Evolutionary conservation across 768 basidiomycete species (phyloP).

Genomic region (Pulveroboletus ravenelii): DNA sequence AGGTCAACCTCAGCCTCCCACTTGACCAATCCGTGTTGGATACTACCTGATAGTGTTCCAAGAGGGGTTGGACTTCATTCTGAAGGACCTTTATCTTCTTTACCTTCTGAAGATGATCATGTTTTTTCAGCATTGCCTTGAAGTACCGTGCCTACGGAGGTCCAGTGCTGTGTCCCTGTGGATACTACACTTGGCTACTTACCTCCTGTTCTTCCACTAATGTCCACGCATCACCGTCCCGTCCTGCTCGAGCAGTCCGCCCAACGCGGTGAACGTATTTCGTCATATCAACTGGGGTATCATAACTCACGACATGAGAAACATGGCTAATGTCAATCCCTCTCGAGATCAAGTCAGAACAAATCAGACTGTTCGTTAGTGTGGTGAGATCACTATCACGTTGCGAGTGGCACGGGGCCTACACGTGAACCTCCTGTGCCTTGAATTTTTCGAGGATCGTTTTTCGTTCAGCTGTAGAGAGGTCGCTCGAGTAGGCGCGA

Average conservation of each 20-base stretch:
- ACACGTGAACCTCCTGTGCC: constrained; percentile 80
- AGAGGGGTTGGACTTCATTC: constrained; percentile 52
- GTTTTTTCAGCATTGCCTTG: constrained; percentile 72
- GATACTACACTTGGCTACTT: constrained; percentile 6
- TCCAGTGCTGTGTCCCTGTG: neutral
- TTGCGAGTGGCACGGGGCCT: constrained; percentile 23
- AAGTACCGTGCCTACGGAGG: constrained; percentile 72
- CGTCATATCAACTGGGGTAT: constrained; percentile 93
- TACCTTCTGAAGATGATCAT: constrained; percentile 64
- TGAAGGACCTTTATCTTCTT: constrained; percentile 63
- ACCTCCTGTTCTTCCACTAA: constrained; percentile 94
- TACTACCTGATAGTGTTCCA: constrained; percentile 64
- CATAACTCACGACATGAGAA: constrained; percentile 91
- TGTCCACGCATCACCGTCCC: constrained; percentile 87
- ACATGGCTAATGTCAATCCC: constrained; percentile 95
- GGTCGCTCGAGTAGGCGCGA: constrained; percentile 84
- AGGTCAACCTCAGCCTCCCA: constrained; percentile 6
- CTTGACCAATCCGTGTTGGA: neutral
- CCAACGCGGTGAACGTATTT: constrained; percentile 99
- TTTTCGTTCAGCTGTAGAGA: constrained; percentile 68
- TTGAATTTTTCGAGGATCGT: constrained; percentile 77
- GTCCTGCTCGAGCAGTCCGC: constrained; percentile 90
- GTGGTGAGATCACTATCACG: constrained; percentile 1
- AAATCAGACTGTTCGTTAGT: constrained; percentile 65
- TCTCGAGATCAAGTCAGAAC: constrained; percentile 92